A percentile compares a stretch with the other conserved stretches of the same genome.
These are phyloP conservation scores for Grosmannia serpens DNA, from an alignment of 2,329 filamentous ascomycete genomes.

Conservation along the genomic window DNA sequence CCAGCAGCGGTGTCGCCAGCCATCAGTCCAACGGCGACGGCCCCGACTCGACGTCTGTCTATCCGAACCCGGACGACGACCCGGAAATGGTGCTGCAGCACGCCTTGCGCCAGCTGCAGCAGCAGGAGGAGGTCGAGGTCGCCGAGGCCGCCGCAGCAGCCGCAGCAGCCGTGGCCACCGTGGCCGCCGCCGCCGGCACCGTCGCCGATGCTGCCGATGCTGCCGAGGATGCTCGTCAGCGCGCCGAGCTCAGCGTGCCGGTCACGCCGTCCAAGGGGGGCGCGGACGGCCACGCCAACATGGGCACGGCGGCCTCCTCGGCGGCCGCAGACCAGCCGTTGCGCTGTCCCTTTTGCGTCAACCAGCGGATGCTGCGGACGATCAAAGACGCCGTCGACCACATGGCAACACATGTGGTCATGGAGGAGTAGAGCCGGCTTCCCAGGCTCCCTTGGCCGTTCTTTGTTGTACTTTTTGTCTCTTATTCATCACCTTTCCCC, in stretches of 20 bases:
- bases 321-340: conserved; percentile 33
- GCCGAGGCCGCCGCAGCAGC: conserved; percentile 42
- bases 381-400: conserved; percentile 53
- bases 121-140: conserved; percentile 47
- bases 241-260: neutral
- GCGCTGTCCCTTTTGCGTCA: conserved; percentile 50
- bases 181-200: conserved; percentile 21
- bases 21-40: conserved; percentile 10
- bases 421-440: conserved; percentile 20
- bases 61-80: conserved; percentile 33
- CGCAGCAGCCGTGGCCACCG: conserved; percentile 39
- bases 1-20: neutral
- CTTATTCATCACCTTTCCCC: neutral
- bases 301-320: neutral
- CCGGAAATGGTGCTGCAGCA: conserved; percentile 48
- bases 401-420: conserved; percentile 49
- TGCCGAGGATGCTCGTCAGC: conserved; percentile 7
- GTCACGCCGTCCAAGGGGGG: conserved; percentile 3
- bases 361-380: conserved; percentile 47
- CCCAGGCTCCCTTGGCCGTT: neutral
- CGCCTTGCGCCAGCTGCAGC: conserved; percentile 45
- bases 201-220: conserved; percentile 4
- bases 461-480: neutral
- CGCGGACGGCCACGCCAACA: neutral
- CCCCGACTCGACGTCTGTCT: conserved; percentile 16